Evolutionary conservation across 768 basidiomycete species (phyloP).

Genomic region (Lentinus tigrinus): DNA sequence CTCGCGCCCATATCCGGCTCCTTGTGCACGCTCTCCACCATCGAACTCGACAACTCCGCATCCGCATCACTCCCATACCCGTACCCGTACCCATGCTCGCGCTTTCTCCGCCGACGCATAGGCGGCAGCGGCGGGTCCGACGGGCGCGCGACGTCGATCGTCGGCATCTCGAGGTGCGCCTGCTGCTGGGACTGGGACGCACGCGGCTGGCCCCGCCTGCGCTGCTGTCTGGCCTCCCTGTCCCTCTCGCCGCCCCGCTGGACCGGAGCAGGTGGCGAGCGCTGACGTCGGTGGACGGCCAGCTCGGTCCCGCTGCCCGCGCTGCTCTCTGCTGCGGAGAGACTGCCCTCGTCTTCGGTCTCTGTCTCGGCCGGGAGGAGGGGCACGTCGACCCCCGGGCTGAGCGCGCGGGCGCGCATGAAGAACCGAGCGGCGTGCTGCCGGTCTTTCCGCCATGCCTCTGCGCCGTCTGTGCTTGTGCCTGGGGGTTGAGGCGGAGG

Average conservation of each 20-base stretch:
- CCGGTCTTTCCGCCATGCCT: slow-evolving; percentile 74
- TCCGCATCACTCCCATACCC: slow-evolving; percentile 35
- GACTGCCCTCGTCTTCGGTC: slow-evolving; percentile 16
- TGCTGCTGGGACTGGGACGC: too few species aligned
- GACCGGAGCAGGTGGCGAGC: background rate
- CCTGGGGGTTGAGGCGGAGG: slow-evolving; percentile 5
- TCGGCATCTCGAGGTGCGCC: slow-evolving; percentile 64
- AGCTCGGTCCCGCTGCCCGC: slow-evolving; percentile 1
- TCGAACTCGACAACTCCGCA: slow-evolving; percentile 39
- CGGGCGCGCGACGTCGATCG: slow-evolving; percentile 44
- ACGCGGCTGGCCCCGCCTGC: slow-evolving; percentile 25
- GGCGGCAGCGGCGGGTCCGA: slow-evolving; percentile 18
- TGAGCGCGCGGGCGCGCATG: slow-evolving; percentile 60
- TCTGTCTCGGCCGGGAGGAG: slow-evolving; percentile 50
- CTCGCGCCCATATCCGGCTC: slow-evolving; percentile 39
- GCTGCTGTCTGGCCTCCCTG: slow-evolving; percentile 26
- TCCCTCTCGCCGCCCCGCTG: background rate
- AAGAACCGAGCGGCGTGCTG: slow-evolving; percentile 71
- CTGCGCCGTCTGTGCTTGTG: slow-evolving; percentile 53
- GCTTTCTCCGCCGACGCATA: slow-evolving; percentile 20
- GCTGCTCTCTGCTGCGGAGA: slow-evolving; percentile 18
- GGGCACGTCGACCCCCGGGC: slow-evolving; percentile 69
- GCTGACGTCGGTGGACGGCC: background rate
- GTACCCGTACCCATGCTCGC: slow-evolving; percentile 11
- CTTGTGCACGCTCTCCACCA: slow-evolving; percentile 51